Percentiles rank a stretch among this genome's conserved stretches.
These are phyloP conservation scores for Coemansia sp. DNA, from an alignment of 192 early-diverging fungal species.

Conservation along the genomic window DNA sequence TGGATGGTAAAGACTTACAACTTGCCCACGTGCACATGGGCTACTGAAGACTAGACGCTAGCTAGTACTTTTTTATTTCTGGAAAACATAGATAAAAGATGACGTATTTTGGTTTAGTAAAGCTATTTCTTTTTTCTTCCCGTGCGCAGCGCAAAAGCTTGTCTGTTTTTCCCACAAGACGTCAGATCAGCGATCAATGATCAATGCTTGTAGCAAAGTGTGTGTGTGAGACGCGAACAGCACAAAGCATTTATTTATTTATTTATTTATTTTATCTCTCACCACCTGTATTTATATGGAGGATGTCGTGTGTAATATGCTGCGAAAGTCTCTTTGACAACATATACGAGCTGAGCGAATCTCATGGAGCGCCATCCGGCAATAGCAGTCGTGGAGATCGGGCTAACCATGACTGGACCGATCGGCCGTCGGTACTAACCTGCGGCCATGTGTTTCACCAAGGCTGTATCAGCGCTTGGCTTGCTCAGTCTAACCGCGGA, in stretches of 20 bases:
- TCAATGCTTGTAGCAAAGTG: background rate
- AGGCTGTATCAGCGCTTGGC: slow-evolving; percentile 44
- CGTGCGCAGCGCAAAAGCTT: background rate
- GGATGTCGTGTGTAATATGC: slow-evolving; percentile 55
- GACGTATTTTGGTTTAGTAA: background rate
- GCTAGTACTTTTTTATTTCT: slow-evolving; percentile 1
- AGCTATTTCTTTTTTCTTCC: background rate
- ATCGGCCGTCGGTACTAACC: slow-evolving; percentile 30
- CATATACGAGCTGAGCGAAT: background rate
- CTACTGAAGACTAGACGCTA: background rate
- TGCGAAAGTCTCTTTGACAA: slow-evolving; percentile 39
- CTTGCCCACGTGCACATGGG: slow-evolving; percentile 54
- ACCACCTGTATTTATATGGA: background rate
- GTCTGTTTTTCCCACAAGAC: slow-evolving; percentile 1
- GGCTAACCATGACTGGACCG: slow-evolving; percentile 16
- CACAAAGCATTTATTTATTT: background rate
- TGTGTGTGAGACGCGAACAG: background rate
- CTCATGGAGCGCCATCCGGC: background rate
- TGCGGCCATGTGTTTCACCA: slow-evolving; percentile 57
- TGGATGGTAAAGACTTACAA: slow-evolving; percentile 60
- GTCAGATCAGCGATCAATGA: background rate
- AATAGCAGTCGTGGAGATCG: background rate
- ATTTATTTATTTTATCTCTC: background rate
- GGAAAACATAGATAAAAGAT: background rate
- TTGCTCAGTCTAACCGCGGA: slow-evolving; percentile 23